Evolutionary conservation across 257 asterid species (phyloP), one percentile per base, ranked within the genome.

Genomic region (Misopates orontium): DNA sequence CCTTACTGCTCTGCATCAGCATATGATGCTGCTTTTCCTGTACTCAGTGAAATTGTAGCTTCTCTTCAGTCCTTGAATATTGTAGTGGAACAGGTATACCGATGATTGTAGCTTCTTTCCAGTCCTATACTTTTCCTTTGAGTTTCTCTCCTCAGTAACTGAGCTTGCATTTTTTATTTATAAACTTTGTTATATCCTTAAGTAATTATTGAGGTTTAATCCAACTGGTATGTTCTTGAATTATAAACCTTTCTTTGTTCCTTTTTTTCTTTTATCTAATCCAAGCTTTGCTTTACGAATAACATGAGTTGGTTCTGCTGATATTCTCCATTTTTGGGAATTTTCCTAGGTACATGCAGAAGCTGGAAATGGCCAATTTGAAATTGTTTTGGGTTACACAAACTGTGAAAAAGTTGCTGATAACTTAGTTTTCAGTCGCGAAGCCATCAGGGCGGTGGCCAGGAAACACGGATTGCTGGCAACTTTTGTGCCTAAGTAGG

Each of bases 401-500:
- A 59, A 52, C 42, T 87, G 89, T 70, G 80, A 73, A 59, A 59
- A 40, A 58, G 96, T 96, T 62, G 97, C 98, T 57, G 85, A 92
- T 77, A 80, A 80, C 70, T 77, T 92, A 64, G 84, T 89, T 64
- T 89, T 70, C 65, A 57, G 97, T 6, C 97, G 93, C 64, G 97
- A 92, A 78, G 85, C 72, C 16, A 77, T 92, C 64, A 80, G 85
- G 67, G 74, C 96, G 50, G 93, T 92, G 71, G 97, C 98, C 64
- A 80, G 97, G 78, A 92, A 87, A 71, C 89, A 89, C 73, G 91
- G 97, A 53, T 55, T 92, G 61, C 61, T 89, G 80, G 98, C 97
- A 8, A 92, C 97, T 64, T 92, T 92, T 83, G 77, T 87, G 66
- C 98, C 98, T 5, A 92, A 92, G 97, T 91, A 82, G 54, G 92